Evolutionary conservation across 352 stramenopile genomes (phyloP).

Genomic region (Phytophthora citricola): DNA sequence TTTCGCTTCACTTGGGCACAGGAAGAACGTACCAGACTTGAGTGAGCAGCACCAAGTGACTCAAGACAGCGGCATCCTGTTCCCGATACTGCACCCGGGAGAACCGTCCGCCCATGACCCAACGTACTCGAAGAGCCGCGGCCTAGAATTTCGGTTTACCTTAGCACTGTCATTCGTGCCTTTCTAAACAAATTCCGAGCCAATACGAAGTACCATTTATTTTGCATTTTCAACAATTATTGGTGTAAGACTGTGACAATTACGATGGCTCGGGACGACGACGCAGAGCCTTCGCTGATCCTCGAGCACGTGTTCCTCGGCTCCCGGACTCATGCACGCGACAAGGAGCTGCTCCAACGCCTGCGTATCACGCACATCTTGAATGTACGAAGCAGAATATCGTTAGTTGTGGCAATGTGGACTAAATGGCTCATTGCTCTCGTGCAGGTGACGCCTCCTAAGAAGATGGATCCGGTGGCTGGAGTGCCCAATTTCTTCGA

Average conservation of each 20-base stretch:
- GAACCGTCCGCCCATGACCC: constrained; percentile 69
- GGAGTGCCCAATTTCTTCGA: constrained; percentile 94
- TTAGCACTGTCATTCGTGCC: no score
- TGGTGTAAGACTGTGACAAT: no score
- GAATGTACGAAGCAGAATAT: constrained; percentile 56
- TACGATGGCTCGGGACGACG: constrained; percentile 19
- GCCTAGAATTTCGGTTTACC: no score
- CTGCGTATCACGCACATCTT: constrained; percentile 86
- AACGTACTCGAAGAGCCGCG: constrained; percentile 17
- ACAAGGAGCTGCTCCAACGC: constrained; percentile 61
- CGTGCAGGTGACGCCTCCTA: constrained; percentile 75
- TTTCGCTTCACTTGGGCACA: background rate
- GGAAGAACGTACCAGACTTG: constrained; percentile 58
- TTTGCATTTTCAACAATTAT: background rate
- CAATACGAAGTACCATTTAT: background rate
- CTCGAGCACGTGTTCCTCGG: constrained; percentile 81
- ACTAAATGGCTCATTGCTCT: background rate
- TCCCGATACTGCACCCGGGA: constrained; percentile 80
- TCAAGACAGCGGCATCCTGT: constrained; percentile 67
- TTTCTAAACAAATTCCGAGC: background rate
- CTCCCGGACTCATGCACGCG: constrained; percentile 66
- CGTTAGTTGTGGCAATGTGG: background rate
- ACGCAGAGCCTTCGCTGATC: constrained; percentile 59
- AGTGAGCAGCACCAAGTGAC: constrained; percentile 68
- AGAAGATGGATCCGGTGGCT: constrained; percentile 80